These are phyloP conservation scores for Clarireedia sp. DNA, from an alignment of 2,329 filamentous ascomycete genomes.

Conservation along the genomic window DNA sequence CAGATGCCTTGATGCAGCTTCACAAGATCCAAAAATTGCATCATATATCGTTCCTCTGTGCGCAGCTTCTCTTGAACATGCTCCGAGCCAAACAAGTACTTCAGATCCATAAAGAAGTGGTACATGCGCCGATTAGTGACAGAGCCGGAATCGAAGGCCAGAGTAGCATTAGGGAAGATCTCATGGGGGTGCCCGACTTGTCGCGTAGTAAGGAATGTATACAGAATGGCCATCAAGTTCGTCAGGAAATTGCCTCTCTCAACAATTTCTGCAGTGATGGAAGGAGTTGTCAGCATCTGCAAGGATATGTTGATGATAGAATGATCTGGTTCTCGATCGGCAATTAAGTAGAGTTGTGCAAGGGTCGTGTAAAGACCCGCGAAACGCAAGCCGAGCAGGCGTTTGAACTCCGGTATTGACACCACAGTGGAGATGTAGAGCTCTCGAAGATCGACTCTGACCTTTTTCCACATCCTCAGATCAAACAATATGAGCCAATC, in stretches of 20 bases:
- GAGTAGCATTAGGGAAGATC: slow-evolving; percentile 73
- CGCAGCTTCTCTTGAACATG: slow-evolving; percentile 82
- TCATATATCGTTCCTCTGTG: slow-evolving; percentile 74
- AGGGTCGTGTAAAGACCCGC: slow-evolving; percentile 89
- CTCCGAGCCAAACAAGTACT: slow-evolving; percentile 80
- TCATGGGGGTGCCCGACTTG: slow-evolving; percentile 93
- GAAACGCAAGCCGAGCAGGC: slow-evolving; percentile 85
- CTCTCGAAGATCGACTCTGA: slow-evolving; percentile 81
- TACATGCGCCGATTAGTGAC: slow-evolving; percentile 94
- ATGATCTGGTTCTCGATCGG: slow-evolving; percentile 92
- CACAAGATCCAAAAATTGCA: slow-evolving; percentile 91
- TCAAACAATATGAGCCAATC: slow-evolving; percentile 96
- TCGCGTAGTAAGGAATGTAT: slow-evolving; percentile 91
- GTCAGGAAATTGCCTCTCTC: slow-evolving; percentile 93
- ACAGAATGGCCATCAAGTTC: slow-evolving; percentile 89
- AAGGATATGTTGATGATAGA: slow-evolving; percentile 97
- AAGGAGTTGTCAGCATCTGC: slow-evolving; percentile 93
- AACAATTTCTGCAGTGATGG: slow-evolving; percentile 92
- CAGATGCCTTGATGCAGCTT: slow-evolving; percentile 97
- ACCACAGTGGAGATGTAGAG: slow-evolving; percentile 96
- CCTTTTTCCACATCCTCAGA: slow-evolving; percentile 91
- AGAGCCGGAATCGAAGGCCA: slow-evolving; percentile 89
- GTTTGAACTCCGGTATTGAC: slow-evolving; percentile 91
- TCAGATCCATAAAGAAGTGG: slow-evolving; percentile 93
- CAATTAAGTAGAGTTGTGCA: slow-evolving; percentile 90